Conservation (phyloP, 257 asterid genomes). For the Euphrasia confusa region DNA sequence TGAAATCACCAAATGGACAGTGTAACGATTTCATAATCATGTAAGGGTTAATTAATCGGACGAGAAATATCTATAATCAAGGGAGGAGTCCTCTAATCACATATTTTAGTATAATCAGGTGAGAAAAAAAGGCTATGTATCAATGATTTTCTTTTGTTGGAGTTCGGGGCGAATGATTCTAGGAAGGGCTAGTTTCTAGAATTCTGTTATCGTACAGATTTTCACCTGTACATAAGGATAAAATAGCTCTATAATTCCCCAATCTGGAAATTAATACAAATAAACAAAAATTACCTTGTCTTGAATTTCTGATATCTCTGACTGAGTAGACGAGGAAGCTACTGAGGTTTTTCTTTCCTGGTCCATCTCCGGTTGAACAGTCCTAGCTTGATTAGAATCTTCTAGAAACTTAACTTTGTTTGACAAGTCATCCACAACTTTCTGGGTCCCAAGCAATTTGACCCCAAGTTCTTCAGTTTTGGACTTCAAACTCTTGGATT, state of each 20-base stretch:
- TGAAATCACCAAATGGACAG: too few relatives aligned
- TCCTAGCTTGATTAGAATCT: conserved; percentile 45
- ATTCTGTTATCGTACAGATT: neutral
- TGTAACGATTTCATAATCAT: too few relatives aligned
- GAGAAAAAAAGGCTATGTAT: too few relatives aligned
- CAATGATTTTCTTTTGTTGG: too few relatives aligned
- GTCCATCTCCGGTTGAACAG: conserved; percentile 39
- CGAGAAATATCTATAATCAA: too few relatives aligned
- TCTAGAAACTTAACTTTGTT: conserved; percentile 69
- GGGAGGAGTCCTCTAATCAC: too few relatives aligned
- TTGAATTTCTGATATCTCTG: conserved; percentile 93
- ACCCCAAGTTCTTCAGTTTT: conserved; percentile 64
- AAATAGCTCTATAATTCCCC: neutral
- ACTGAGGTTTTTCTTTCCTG: conserved; percentile 57
- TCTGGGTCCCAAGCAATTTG: conserved; percentile 59
- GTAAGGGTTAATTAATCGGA: too few relatives aligned
- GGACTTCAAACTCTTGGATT: conserved; percentile 61
- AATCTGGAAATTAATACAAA: neutral
- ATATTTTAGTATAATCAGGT: too few relatives aligned
- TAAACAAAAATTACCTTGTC: conserved; percentile 53
- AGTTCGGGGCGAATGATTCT: too few relatives aligned
- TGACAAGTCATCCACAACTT: conserved; percentile 63
- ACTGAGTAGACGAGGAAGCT: conserved; percentile 46
- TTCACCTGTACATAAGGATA: neutral
- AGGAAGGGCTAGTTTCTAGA: neutral